phyloP scores from a whole-genome alignment of 2,329 filamentous ascomycete species.

The Claviceps fusiformis region DNA sequence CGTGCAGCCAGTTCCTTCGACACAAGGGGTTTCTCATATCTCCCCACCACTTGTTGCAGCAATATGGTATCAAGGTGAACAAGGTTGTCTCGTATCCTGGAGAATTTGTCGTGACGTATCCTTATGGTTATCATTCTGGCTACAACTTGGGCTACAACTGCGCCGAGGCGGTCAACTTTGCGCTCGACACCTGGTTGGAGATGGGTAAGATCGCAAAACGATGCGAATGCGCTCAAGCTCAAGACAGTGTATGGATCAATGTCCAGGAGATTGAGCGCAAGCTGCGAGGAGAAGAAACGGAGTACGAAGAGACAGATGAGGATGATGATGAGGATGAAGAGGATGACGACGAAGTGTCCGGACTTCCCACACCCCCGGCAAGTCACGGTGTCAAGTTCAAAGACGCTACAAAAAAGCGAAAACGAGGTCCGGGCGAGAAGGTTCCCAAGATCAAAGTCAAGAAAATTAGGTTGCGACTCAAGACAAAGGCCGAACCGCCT shows the following conservation, averaged over 20 bases:
- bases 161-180: constrained; percentile 97
- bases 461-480: constrained; percentile 67
- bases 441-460: constrained; percentile 47
- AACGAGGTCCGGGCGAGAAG: constrained; percentile 21
- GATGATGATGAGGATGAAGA: constrained; percentile 54
- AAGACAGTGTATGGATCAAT: constrained; percentile 97
- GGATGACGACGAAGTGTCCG: constrained; percentile 46
- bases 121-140: constrained; percentile 95
- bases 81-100: constrained; percentile 90
- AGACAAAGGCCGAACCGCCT: constrained; percentile 57
- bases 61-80: constrained; percentile 94
- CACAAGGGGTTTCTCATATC: constrained; percentile 98
- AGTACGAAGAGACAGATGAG: constrained; percentile 61
- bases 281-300: constrained; percentile 75
- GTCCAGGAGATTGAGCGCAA: constrained; percentile 93
- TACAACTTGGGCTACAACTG: constrained; percentile 98
- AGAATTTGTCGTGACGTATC: constrained; percentile 96
- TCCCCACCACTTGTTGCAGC: constrained; percentile 68
- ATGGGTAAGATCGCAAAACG: constrained; percentile 94
- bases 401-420: constrained; percentile 49
- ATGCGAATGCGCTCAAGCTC: constrained; percentile 86
- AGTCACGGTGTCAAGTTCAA: constrained; percentile 59
- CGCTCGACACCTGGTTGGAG: constrained; percentile 84
- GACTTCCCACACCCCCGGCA: constrained; percentile 66
- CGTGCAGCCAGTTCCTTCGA: constrained; percentile 87